Conservation (phyloP, 495 filamentous ascomycete genomes). For the Aspergillus hancockii region DNA sequence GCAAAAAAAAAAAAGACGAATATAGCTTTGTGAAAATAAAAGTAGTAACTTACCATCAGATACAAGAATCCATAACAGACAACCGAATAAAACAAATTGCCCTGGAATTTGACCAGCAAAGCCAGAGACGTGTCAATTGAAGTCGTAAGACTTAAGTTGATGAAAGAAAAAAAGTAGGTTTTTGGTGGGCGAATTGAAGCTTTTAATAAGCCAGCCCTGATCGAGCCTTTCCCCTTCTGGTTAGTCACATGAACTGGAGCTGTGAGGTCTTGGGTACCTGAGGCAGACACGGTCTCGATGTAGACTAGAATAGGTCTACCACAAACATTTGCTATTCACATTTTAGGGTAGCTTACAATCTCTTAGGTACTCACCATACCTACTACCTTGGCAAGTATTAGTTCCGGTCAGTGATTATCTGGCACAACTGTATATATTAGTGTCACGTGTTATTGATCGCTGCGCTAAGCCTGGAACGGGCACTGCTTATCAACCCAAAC, state of each 20-base stretch:
- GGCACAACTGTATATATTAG: not conserved
- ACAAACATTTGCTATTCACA: not conserved
- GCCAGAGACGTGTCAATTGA: slow-evolving; percentile 22
- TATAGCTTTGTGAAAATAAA: slow-evolving; percentile 7
- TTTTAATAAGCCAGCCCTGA: slow-evolving; percentile 18
- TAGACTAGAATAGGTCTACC: not conserved
- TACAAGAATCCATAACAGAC: slow-evolving; percentile 18
- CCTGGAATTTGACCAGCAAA: slow-evolving; percentile 41
- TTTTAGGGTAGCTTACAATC: too few species aligned
- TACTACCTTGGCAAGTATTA: too few species aligned
- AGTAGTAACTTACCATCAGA: slow-evolving; percentile 37
- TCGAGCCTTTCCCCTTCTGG: slow-evolving; percentile 30
- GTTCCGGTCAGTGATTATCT: not conserved
- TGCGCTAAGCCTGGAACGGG: not conserved
- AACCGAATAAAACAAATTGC: not conserved
- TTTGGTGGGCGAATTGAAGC: slow-evolving; percentile 21
- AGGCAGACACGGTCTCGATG: not conserved
- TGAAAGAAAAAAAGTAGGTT: slow-evolving; percentile 17
- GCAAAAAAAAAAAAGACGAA: slow-evolving; percentile 29
- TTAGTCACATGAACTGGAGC: not conserved
- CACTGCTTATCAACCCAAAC: not conserved
- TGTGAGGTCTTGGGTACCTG: not conserved
- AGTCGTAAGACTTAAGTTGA: slow-evolving; percentile 14
- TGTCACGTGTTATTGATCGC: slow-evolving; percentile 18
- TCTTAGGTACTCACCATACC: too few species aligned